Conservation (phyloP, 371 early-diverging fungal genomes). For the Mucor racemosus region DNA sequence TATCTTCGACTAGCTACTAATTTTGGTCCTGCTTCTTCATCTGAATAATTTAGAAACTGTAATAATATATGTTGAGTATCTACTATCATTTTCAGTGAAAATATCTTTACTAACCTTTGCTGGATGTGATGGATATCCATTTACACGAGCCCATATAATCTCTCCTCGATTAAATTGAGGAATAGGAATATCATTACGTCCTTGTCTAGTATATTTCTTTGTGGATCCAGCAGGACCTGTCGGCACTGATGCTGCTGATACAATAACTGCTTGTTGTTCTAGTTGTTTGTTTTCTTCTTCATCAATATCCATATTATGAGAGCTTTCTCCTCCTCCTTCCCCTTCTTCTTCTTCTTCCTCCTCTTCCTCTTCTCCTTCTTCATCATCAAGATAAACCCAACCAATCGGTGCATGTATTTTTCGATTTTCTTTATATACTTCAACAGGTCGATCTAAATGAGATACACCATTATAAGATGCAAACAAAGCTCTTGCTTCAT, state of each 20-base stretch:
- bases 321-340: not conserved
- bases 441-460: not conserved
- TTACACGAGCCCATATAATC: slow-evolving; percentile 55
- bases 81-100: too few relatives aligned
- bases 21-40: slow-evolving; percentile 18
- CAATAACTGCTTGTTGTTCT: not conserved
- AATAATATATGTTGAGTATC: not conserved
- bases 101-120: slow-evolving; percentile 36
- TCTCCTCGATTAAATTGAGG: slow-evolving; percentile 22
- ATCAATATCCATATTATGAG: not conserved
- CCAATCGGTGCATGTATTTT: slow-evolving; percentile 22
- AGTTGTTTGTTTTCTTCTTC: not conserved
- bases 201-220: not conserved
- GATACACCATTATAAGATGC: slow-evolving; percentile 21
- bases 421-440: slow-evolving; percentile 11
- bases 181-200: slow-evolving; percentile 14
- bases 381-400: slow-evolving; percentile 23
- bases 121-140: slow-evolving; percentile 54
- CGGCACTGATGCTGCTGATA: too few relatives aligned
- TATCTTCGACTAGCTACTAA: slow-evolving; percentile 13
- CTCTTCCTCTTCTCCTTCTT: not conserved
- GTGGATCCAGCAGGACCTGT: not conserved
- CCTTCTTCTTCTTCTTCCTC: not conserved
- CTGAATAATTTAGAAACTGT: slow-evolving; percentile 12
- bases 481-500: slow-evolving; percentile 15